Conservation (phyloP, 2,329 filamentous ascomycete genomes). For the Aspergillus hortae region DNA sequence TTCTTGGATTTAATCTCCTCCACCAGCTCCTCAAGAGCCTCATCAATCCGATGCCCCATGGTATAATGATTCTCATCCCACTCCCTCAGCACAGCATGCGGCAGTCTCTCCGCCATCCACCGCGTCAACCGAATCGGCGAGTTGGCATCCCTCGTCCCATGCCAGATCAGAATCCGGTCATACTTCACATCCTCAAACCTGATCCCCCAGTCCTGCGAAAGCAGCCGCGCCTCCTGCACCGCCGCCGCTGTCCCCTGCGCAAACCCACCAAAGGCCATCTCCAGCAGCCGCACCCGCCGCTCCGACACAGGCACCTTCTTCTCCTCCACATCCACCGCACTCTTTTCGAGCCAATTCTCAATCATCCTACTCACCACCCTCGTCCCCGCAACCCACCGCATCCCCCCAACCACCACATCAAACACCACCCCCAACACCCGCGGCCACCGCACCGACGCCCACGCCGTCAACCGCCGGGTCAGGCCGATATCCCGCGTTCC, state of each 20-base stretch:
- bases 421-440: not conserved
- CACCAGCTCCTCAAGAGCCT: not conserved
- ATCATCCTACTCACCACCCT: not conserved
- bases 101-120: constrained; percentile 37
- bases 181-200: constrained; percentile 23
- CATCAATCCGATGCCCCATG: not conserved
- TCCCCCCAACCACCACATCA: not conserved
- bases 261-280: constrained; percentile 23
- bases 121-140: constrained; percentile 30
- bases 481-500: constrained; percentile 28
- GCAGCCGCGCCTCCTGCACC: constrained; percentile 24
- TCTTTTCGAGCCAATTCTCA: not conserved
- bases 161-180: constrained; percentile 25
- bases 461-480: not conserved
- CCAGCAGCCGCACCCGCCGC: constrained; percentile 10
- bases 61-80: constrained; percentile 27
- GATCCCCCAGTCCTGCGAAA: constrained; percentile 28
- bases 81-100: constrained; percentile 30
- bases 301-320: not conserved
- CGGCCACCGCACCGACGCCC: not conserved
- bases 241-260: constrained; percentile 20
- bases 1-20: not conserved
- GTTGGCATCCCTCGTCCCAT: constrained; percentile 27
- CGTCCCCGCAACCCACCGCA: not conserved
- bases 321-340: not conserved